Evolutionary conservation across 768 basidiomycete species (phyloP).

Genomic region (Lactarius akahatsu): DNA sequence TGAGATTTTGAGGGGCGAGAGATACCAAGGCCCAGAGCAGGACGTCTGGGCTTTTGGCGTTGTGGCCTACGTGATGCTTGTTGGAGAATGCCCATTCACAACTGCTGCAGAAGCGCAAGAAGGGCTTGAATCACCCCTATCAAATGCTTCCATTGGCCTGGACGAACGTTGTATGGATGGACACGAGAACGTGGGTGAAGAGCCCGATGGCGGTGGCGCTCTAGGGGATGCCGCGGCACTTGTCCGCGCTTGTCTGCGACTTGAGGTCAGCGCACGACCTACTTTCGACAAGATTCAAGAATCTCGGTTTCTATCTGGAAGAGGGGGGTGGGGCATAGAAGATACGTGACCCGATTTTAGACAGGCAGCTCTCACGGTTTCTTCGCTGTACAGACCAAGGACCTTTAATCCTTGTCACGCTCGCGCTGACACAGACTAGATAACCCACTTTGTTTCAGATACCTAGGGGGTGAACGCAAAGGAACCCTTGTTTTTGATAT

Average conservation of each 20-base stretch:
- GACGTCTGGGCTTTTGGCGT: constrained; percentile 99
- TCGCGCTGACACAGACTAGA: constrained; percentile 6
- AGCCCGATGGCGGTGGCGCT: constrained; percentile 78
- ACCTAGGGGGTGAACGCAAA: constrained; percentile 16
- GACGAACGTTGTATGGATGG: constrained; percentile 80
- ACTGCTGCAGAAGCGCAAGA: constrained; percentile 89
- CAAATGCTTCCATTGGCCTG: constrained; percentile 70
- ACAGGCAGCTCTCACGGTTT: constrained; percentile 12
- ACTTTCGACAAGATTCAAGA: constrained; percentile 81
- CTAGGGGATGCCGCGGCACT: constrained; percentile 83
- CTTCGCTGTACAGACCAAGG: constrained; percentile 5
- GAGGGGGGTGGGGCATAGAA: constrained; percentile 66
- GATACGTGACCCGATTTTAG: constrained; percentile 20
- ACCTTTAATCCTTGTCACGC: constrained; percentile 8
- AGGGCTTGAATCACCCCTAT: constrained; percentile 73
- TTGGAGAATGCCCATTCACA: constrained; percentile 90
- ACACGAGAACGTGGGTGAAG: constrained; percentile 70
- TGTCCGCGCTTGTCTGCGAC: constrained; percentile 78
- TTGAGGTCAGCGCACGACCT: constrained; percentile 76
- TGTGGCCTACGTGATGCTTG: constrained; percentile 90
- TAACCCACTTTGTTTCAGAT: constrained; percentile 13
- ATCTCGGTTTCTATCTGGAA: constrained; percentile 77
- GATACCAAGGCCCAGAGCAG: constrained; percentile 94
- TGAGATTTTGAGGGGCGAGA: constrained; percentile 92
- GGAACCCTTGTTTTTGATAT: neutral